Percentiles rank a stretch among this genome's conserved stretches.
phyloP scores from a whole-genome alignment of 768 basidiomycete species.

The Pisolithus orientalis region DNA sequence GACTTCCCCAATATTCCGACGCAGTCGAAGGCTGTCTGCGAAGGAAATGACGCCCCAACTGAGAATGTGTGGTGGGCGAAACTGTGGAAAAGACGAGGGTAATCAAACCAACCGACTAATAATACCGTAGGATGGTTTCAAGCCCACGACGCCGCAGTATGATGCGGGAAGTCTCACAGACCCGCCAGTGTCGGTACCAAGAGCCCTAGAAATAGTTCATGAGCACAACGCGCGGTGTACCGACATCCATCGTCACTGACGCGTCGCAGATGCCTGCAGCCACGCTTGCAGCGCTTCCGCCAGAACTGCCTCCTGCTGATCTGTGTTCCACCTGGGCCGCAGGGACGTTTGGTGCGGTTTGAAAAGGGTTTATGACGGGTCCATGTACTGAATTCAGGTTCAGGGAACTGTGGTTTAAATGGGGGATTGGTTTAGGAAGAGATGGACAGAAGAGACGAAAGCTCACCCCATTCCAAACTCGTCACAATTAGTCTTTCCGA shows the following conservation, averaged over 20 bases:
- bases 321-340: slow-evolving; percentile 35
- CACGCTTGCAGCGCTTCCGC: slow-evolving; percentile 92
- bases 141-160: slow-evolving; percentile 86
- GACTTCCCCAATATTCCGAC: slow-evolving; percentile 73
- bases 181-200: slow-evolving; percentile 94
- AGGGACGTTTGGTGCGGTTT: slow-evolving; percentile 9
- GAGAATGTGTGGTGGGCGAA: slow-evolving; percentile 1
- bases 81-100: neutral
- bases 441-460: no score
- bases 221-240: slow-evolving; percentile 1
- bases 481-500: slow-evolving; percentile 60
- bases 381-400: slow-evolving; percentile 50
- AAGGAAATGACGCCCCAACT: slow-evolving; percentile 92
- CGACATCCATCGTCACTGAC: slow-evolving; percentile 42
- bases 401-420: slow-evolving; percentile 50
- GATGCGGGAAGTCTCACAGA: slow-evolving; percentile 90
- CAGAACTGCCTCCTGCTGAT: slow-evolving; percentile 89
- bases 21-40: slow-evolving; percentile 91
- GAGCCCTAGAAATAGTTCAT: slow-evolving; percentile 47
- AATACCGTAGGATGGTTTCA: slow-evolving; percentile 94
- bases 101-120: slow-evolving; percentile 61
- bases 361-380: slow-evolving; percentile 72
- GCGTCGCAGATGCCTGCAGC: slow-evolving; percentile 77
- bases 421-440: no score
- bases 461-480: no score